Base-by-base conservation (phyloP, 1,139 yeast species). In the Arxiozyma slooffiae region DNA sequence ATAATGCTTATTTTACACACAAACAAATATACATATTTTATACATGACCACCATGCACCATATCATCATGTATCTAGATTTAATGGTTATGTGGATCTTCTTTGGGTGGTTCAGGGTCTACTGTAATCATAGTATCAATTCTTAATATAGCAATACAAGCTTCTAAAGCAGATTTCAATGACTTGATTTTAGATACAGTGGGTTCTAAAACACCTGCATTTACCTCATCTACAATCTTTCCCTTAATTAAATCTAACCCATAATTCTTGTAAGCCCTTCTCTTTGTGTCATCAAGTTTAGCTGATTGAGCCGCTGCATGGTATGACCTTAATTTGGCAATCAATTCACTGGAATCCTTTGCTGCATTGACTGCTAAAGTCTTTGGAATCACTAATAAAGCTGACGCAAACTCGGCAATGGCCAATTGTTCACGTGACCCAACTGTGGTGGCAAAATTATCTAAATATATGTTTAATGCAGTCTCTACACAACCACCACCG, bases 401-500 rank as follows among this genome's bases (percentile, higher is more conserved):
- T 58, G 80, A 78, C 39, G 98, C 97, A 75, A 94, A 94, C 71
- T 92, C 98, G 1, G 97, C 96, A 71, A 94, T 92, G 9, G 98
- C 98, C 62, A 92, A 78, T 70, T 94, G 99, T 70, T 94, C 99
- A 66, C 99, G 81, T 22, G 97, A 88, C 3, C 97, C 97, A 53
- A 90, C 92, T 1, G 97, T 89, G 9, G 98, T 92, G 44, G 98
- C 98, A 70, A 94, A 92, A 68, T 88, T 92, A 70, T 94, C 98
- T 67, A 94, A 77, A 68, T 88, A 94, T 53, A 94, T 89, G 72
- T 89, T 90, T 61, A 94, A 78, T 11, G 98, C 97, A 46, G 96
- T 78, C 72, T 94, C 99, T 46, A 92, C 98, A 22, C 97, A 96
- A 56, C 99, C 99, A 57, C 98, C 99, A 52, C 99, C 99, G 46